Base-by-base conservation (phyloP, 1,284 basidiomycete genomes). In the Ustanciosporium gigantosporum region DNA sequence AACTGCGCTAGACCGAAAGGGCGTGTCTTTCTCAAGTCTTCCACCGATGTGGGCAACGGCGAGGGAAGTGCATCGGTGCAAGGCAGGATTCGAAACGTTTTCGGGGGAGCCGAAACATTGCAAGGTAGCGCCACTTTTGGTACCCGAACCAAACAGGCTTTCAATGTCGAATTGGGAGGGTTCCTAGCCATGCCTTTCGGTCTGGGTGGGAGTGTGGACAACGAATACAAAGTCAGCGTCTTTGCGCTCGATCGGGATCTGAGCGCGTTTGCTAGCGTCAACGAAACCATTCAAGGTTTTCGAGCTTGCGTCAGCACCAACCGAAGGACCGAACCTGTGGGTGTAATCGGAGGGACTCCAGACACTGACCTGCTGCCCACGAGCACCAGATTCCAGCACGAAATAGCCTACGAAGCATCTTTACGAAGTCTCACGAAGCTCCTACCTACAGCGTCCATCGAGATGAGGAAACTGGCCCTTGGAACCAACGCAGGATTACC, bases 21-120 rank as follows among this genome's bases (percentile, higher is more conserved):
- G 1, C 81, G 89, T 24, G 86, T 88, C 67, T 92, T 86, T 70
- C 76, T 94, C 19, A 91, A 89, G 70, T 91, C 87, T 1, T 85
- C 89, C 2, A 97, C 94, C 1, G 92, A 97, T 73, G 83, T 97
- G 4, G 95, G 95, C 8, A 91, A 95, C 48, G 89, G 88, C 41
- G 94, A 97, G 78, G 94, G 91, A 7, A 90, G 82, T 44, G 76
- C 71, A 9, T 58, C 52, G 1, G 44, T 77, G 8, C 74, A 76
- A 41, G 75, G 69, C 5, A 46, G 64, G 9, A 38, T 76, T 4
- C 62, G 73, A 4, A 98, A 98, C 79, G 83, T 89, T 5, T 88
- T 97, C 68, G 94, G 95, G 21, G 90, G 91, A 2, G 93, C 88
- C 17, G 95, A 99, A 79, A 85, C 84, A 0, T 81, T 98, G 49